Conservation (phyloP, 148 eudicot genomes). For the Camellia granthamiana region DNA sequence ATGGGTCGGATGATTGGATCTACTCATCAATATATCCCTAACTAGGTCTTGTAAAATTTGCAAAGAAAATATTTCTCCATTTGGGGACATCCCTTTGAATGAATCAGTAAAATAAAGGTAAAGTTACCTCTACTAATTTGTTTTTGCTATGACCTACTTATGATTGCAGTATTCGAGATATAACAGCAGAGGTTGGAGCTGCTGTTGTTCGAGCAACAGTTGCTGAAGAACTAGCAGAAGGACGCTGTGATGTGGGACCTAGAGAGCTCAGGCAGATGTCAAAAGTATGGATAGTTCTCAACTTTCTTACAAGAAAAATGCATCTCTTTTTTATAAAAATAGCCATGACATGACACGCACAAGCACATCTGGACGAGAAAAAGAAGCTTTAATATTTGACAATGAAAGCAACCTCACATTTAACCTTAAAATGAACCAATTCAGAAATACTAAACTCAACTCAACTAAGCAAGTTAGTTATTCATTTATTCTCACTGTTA, state of each 20-base stretch:
- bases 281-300: conserved; percentile 45
- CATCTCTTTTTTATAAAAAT: neutral
- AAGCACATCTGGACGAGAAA: no score
- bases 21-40: neutral
- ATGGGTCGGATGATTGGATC: neutral
- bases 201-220: conserved; percentile 77
- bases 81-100: neutral
- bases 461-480: no score
- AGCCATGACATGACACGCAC: neutral
- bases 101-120: neutral
- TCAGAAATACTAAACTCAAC: no score
- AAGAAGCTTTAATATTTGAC: no score
- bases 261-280: conserved; percentile 78
- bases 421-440: no score
- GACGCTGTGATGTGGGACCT: conserved; percentile 72
- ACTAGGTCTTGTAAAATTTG: neutral
- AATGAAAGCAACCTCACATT: no score
- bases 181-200: conserved; percentile 91
- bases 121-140: neutral
- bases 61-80: neutral
- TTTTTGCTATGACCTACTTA: neutral
- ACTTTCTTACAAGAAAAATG: conserved; percentile 2
- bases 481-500: no score
- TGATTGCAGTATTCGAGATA: conserved; percentile 73
- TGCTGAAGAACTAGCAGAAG: conserved; percentile 81